These are phyloP conservation scores for Botrytis deweyae DNA, from an alignment of 2,329 filamentous ascomycete genomes.

Conservation along the genomic window DNA sequence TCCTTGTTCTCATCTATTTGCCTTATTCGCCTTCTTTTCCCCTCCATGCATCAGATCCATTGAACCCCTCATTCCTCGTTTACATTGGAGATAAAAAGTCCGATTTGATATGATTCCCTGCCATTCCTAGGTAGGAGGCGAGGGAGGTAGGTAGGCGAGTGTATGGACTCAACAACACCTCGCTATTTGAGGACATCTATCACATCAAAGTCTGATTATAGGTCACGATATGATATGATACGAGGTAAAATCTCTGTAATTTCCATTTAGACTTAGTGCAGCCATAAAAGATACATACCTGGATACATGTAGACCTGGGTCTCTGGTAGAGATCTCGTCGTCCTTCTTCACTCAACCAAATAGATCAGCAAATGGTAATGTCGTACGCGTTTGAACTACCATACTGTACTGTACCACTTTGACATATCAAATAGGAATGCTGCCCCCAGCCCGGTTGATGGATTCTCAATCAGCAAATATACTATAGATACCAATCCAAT, in stretches of 20 bases:
- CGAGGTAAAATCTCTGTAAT: background rate
- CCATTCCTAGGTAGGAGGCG: background rate
- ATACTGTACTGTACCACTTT: background rate
- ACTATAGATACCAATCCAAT: no score
- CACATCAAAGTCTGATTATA: background rate
- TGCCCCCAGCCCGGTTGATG: conserved; percentile 11
- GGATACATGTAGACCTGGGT: background rate
- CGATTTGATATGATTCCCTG: background rate
- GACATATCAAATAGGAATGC: conserved; percentile 1
- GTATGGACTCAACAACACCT: background rate
- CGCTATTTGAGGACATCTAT: background rate
- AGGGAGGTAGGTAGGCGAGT: background rate
- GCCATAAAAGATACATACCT: background rate
- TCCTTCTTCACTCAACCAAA: background rate
- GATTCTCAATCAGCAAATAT: background rate
- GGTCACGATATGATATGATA: background rate
- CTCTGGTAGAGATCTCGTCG: background rate
- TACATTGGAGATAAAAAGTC: background rate
- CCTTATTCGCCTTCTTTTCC: background rate
- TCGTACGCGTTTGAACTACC: background rate
- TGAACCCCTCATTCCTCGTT: background rate
- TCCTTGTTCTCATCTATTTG: background rate
- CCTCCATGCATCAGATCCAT: conserved; percentile 1
- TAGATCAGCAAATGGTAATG: background rate
- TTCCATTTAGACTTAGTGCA: background rate